These are phyloP conservation scores for Arachis stenosperma DNA, from an alignment of 306 rosid genomes.

Conservation along the genomic window DNA sequence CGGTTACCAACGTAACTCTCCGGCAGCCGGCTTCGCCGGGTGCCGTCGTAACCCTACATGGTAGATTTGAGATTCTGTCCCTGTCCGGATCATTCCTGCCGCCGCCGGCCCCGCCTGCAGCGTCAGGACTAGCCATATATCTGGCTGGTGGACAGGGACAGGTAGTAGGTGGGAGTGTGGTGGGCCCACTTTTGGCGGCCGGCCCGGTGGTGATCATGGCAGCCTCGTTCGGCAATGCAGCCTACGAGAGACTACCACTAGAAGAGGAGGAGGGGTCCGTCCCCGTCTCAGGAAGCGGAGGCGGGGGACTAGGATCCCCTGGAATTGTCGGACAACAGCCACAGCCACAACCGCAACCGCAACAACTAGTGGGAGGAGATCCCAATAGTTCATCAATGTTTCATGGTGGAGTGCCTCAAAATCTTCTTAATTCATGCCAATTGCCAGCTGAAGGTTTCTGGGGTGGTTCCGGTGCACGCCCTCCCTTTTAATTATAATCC, in stretches of 20 bases:
- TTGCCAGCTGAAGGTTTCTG: slow-evolving; percentile 82
- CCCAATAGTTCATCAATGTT: slow-evolving; percentile 54
- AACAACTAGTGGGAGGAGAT: slow-evolving; percentile 55
- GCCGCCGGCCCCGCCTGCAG: slow-evolving; percentile 84
- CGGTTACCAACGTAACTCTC: slow-evolving; percentile 85
- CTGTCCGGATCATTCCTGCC: slow-evolving; percentile 88
- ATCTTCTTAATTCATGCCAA: slow-evolving; percentile 83
- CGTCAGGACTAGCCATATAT: slow-evolving; percentile 78
- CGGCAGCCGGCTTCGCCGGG: slow-evolving; percentile 86
- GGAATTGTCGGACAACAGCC: slow-evolving; percentile 55
- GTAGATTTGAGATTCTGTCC: slow-evolving; percentile 86
- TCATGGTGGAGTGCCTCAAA: slow-evolving; percentile 75
- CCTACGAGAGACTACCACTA: slow-evolving; percentile 86
- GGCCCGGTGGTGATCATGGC: slow-evolving; percentile 93
- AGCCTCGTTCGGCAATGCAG: slow-evolving; percentile 93
- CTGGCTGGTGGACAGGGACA: slow-evolving; percentile 93
- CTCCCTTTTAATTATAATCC: slow-evolving; percentile 60
- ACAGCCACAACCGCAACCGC: slow-evolving; percentile 46
- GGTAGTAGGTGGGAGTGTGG: slow-evolving; percentile 87
- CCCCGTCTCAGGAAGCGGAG: slow-evolving; percentile 38
- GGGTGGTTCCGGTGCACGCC: slow-evolving; percentile 70
- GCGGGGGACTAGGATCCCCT: slow-evolving; percentile 60
- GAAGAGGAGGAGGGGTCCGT: slow-evolving; percentile 68
- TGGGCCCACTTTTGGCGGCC: slow-evolving; percentile 73
- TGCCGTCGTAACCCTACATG: slow-evolving; percentile 82